Percentiles rank a stretch among this genome's conserved stretches.
Conservation (phyloP, 805 yeast genomes). For the Tetrapisispora iriomotensis region DNA sequence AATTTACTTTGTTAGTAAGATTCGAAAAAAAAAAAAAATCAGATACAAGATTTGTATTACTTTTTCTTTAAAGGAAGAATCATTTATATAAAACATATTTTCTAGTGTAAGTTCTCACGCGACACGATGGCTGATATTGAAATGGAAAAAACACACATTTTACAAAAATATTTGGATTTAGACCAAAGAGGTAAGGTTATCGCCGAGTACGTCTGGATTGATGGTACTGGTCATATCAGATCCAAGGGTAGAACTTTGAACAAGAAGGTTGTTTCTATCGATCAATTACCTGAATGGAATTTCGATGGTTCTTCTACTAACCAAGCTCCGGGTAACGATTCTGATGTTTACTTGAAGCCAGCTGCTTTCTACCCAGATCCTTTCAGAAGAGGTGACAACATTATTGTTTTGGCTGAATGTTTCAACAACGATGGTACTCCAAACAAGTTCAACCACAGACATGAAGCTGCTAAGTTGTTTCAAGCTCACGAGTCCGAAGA, state of each 20-base stretch:
- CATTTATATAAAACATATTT: too few relatives aligned
- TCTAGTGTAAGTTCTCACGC: neutral
- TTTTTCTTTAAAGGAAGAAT: too few relatives aligned
- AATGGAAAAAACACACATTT: constrained; percentile 59
- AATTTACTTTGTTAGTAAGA: too few relatives aligned
- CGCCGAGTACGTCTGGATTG: constrained; percentile 98
- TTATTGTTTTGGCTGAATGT: constrained; percentile 90
- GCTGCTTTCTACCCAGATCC: constrained; percentile 93
- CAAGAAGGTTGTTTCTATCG: constrained; percentile 58
- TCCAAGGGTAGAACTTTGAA: constrained; percentile 86
- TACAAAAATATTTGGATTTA: constrained; percentile 73
- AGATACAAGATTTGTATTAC: too few relatives aligned
- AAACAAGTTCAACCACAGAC: constrained; percentile 97
- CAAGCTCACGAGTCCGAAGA: constrained; percentile 75
- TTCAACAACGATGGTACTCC: constrained; percentile 99
- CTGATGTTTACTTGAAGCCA: constrained; percentile 94
- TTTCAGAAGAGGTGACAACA: constrained; percentile 95
- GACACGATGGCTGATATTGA: constrained; percentile 15
- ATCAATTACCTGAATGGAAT: constrained; percentile 97
- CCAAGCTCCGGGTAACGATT: constrained; percentile 97
- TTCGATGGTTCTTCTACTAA: constrained; percentile 98
- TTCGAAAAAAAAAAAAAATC: too few relatives aligned
- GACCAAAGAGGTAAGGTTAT: constrained; percentile 79
- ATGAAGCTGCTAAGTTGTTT: constrained; percentile 91
- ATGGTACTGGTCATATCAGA: constrained; percentile 81